A percentile compares a stretch with the other conserved stretches of the same genome.
Evolutionary conservation across 208 protist species (phyloP).

Genomic region (Wallacemonas sp.): DNA sequence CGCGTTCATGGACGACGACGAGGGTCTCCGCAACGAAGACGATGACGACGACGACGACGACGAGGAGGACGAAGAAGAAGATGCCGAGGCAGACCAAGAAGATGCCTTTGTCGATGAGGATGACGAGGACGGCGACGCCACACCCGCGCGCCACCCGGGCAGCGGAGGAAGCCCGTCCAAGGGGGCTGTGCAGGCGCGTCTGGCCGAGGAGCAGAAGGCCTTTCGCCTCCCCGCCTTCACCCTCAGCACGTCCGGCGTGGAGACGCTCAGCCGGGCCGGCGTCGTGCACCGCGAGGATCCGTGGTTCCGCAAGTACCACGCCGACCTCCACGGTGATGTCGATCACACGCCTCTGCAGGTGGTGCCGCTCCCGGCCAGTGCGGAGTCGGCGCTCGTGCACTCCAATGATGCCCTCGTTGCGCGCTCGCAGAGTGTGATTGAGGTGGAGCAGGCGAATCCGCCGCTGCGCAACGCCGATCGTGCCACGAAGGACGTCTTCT

Average conservation of each 20-base stretch:
- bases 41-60: constrained; percentile 42
- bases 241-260: constrained; percentile 33
- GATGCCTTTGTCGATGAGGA: constrained; percentile 24
- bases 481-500: constrained; percentile 32
- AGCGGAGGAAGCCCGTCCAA: too few relatives aligned
- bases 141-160: neutral
- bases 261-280: constrained; percentile 25
- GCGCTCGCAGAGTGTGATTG: constrained; percentile 15
- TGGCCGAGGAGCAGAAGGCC: constrained; percentile 6
- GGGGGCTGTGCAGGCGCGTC: neutral
- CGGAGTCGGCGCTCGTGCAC: constrained; percentile 30
- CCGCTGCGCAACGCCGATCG: constrained; percentile 4
- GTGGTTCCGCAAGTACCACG: constrained; percentile 73
- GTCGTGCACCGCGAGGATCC: constrained; percentile 40
- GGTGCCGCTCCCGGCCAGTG: constrained; percentile 28
- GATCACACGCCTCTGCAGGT: constrained; percentile 50
- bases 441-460: constrained; percentile 23
- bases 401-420: constrained; percentile 31
- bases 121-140: constrained; percentile 18
- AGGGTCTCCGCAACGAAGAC: constrained; percentile 1
- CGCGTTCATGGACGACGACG: constrained; percentile 13
- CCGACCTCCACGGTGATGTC: constrained; percentile 49
- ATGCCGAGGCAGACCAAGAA: constrained; percentile 24
- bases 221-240: constrained; percentile 17
- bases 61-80: constrained; percentile 33